Percentiles rank a stretch among this genome's conserved stretches.
Conservation (phyloP, 768 basidiomycete species). For the Lactarius pseudohatsudake region DNA sequence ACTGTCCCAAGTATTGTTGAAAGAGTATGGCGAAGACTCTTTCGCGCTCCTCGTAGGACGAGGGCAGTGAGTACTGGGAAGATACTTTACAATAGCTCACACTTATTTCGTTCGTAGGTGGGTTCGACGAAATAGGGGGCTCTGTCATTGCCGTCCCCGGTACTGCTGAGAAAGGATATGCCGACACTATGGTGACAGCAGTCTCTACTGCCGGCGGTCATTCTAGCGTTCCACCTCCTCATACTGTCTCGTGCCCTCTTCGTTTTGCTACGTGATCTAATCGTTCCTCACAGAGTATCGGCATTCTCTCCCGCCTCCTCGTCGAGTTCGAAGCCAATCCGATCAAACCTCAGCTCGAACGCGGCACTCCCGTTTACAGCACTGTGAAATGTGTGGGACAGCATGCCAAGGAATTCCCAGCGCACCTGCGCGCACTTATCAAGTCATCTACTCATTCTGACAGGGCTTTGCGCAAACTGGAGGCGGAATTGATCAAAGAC, state of each 20-base stretch:
- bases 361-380: slow-evolving; percentile 36
- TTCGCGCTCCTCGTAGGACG: slow-evolving; percentile 61
- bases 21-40: slow-evolving; percentile 48
- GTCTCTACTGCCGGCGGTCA: slow-evolving; percentile 53
- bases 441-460: slow-evolving; percentile 32
- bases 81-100: not conserved
- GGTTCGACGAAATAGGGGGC: slow-evolving; percentile 35
- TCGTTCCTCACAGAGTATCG: slow-evolving; percentile 42
- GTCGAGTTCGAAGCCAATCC: slow-evolving; percentile 12
- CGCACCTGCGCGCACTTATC: slow-evolving; percentile 33
- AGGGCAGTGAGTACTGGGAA: slow-evolving; percentile 44
- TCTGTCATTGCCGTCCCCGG: slow-evolving; percentile 32
- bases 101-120: slow-evolving; percentile 29
- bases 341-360: slow-evolving; percentile 32
- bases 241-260: slow-evolving; percentile 43
- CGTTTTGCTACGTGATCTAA: not conserved
- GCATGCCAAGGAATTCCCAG: slow-evolving; percentile 40
- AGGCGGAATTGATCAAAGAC: slow-evolving; percentile 35
- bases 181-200: slow-evolving; percentile 44
- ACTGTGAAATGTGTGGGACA: slow-evolving; percentile 45
- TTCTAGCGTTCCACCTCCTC: slow-evolving; percentile 51
- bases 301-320: slow-evolving; percentile 43
- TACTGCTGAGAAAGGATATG: slow-evolving; percentile 45
- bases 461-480: slow-evolving; percentile 31
- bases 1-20: slow-evolving; percentile 43